Base-by-base conservation (phyloP, 257 asterid species). In the Henckelia pumila region DNA sequence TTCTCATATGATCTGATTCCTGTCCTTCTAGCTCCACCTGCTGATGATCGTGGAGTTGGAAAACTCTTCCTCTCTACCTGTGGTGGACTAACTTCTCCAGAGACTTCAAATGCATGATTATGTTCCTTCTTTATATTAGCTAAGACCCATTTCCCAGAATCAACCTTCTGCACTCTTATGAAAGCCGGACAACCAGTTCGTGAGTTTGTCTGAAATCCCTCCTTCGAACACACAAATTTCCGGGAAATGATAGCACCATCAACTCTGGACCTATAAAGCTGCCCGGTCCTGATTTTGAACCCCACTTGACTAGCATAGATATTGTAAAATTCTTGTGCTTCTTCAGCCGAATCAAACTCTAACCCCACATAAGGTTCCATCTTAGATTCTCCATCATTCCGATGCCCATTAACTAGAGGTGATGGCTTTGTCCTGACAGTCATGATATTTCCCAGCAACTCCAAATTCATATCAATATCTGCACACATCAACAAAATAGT, bases 151-250 rank as follows among this genome's bases (percentile, higher is more conserved):
- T 92, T 92, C 55, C 98, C 98, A 7, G 96, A 84, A 64, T 92
- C 98, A 30, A 25, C 76, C 74, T 80, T 86, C 73, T 92, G 97
- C 63, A 92, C 96, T 81, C 88, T 81, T 74, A 92, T 86, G 80
- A 92, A 92, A 52, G 97, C 96, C 3, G 93, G 88, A 75, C 98
- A 89, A 20, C 98, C 98, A 22, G 97, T 88, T 83, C 98, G 76
- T 33, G 97, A 77, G 78, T 66, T 92, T 4, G 97, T 89, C 78
- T 92, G 98, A 71, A 92, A 88, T 47, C 98, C 98, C 77, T 92
- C 98, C 83, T 88, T 89, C 5, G 93, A 92, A 69, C 98, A 92
- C 55, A 92, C 98, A 32, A 79, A 92, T 78, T 89, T 82, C n/a
- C 98, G 76, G 35, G 97, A 92, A 53, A 92, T 77, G 37, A 92